Evolutionary conservation across 495 filamentous ascomycete genomes (phyloP).

Genomic region (Parachaetomium inaequale): DNA sequence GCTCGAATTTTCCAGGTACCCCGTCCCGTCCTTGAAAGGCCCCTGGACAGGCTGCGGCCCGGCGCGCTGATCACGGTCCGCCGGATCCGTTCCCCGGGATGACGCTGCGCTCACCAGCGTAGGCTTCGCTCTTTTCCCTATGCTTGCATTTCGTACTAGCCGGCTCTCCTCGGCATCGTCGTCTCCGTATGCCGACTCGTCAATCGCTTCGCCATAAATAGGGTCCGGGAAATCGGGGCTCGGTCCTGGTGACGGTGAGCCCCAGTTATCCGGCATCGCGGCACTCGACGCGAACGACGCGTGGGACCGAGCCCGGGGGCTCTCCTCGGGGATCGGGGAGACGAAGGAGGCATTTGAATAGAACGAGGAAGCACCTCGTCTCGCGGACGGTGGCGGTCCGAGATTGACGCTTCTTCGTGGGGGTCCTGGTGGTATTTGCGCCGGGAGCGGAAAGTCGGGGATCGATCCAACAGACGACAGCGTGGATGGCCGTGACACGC

Average conservation of each 20-base stretch:
- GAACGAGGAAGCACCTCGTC: slow-evolving; percentile 67
- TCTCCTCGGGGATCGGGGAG: slow-evolving; percentile 85
- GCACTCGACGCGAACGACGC: slow-evolving; percentile 79
- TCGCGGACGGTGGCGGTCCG: slow-evolving; percentile 63
- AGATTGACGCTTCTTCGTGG: slow-evolving; percentile 55
- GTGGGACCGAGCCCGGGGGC: slow-evolving; percentile 55
- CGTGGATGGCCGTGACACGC: slow-evolving; percentile 45
- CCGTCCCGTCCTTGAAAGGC: slow-evolving; percentile 40
- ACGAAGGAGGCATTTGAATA: slow-evolving; percentile 74
- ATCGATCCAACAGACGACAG: slow-evolving; percentile 57
- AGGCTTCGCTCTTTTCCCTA: slow-evolving; percentile 70
- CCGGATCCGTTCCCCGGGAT: slow-evolving; percentile 24
- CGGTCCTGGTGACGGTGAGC: slow-evolving; percentile 37
- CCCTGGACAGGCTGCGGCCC: slow-evolving; percentile 35
- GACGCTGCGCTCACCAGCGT: slow-evolving; percentile 59
- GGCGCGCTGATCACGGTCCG: slow-evolving; percentile 28
- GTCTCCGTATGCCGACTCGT: slow-evolving; percentile 46
- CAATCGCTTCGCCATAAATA: slow-evolving; percentile 45
- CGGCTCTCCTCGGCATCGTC: slow-evolving; percentile 59
- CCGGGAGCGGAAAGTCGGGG: slow-evolving; percentile 57
- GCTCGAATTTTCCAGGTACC: slow-evolving; percentile 43
- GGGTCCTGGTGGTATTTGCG: slow-evolving; percentile 35
- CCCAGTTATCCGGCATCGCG: slow-evolving; percentile 71
- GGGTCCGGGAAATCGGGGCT: slow-evolving; percentile 47
- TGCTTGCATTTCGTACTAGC: slow-evolving; percentile 72